These are phyloP conservation scores for Dictyostelium intermedium DNA, from an alignment of 78 protist species.

Conservation along the genomic window DNA sequence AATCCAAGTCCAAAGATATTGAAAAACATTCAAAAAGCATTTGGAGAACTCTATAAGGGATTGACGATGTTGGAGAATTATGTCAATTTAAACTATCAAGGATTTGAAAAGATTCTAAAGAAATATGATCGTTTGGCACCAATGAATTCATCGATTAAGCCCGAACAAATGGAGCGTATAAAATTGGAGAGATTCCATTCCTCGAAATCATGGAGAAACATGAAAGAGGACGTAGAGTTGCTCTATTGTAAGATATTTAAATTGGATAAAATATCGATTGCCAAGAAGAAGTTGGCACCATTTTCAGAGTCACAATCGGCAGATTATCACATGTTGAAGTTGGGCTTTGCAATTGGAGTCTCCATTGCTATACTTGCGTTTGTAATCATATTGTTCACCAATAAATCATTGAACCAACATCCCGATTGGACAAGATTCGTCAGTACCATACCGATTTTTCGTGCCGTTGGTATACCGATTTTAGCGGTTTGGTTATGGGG, in stretches of 20 bases:
- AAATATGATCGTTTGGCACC: conserved; percentile 50
- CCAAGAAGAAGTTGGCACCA: conserved; percentile 37
- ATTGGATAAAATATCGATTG: conserved; percentile 46
- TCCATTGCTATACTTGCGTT: conserved; percentile 13
- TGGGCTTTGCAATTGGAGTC: conserved; percentile 57
- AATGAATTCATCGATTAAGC: background rate
- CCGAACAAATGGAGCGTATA: background rate
- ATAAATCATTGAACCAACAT: background rate
- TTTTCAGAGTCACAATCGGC: conserved; percentile 4
- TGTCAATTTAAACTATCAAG: conserved; percentile 48
- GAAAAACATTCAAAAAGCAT: conserved; percentile 63
- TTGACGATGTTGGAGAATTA: conserved; percentile 70
- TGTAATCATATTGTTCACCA: conserved; percentile 43
- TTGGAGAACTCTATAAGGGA: conserved; percentile 52
- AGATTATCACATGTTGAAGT: conserved; percentile 49
- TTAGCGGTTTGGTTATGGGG: conserved; percentile 75
- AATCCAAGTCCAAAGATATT: conserved; percentile 73
- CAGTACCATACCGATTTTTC: conserved; percentile 36
- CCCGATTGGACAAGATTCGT: conserved; percentile 61
- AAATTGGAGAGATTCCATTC: conserved; percentile 10
- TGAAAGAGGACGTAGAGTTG: conserved; percentile 74
- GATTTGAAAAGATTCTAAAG: conserved; percentile 45
- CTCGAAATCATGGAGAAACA: conserved; percentile 43
- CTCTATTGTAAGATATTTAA: conserved; percentile 68
- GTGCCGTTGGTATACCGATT: conserved; percentile 71